A percentile compares a stretch with the other conserved stretches of the same genome.
Evolutionary conservation across 257 asterid genomes (phyloP).

Genomic region (Solanum etuberosum): DNA sequence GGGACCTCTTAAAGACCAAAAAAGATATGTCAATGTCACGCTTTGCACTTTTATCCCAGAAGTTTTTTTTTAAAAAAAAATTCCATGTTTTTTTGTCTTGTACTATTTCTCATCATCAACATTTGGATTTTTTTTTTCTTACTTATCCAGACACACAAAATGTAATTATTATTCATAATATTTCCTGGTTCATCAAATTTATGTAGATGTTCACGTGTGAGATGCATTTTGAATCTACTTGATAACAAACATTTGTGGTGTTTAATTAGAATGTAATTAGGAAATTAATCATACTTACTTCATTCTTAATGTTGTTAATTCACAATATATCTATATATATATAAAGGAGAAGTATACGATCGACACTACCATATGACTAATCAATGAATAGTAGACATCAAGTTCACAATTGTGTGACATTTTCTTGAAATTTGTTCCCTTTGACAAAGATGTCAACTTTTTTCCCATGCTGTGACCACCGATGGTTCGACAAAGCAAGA

Average conservation of each 20-base stretch:
- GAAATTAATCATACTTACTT: neutral
- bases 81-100: neutral
- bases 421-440: neutral
- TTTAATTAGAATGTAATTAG: neutral
- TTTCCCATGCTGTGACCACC: neutral
- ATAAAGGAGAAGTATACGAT: neutral
- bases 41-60: slow-evolving; percentile 23
- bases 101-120: neutral
- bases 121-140: neutral
- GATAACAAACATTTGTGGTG: neutral
- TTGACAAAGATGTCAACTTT: neutral
- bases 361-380: neutral
- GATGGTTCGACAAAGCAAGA: neutral
- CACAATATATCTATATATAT: neutral
- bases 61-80: too few species aligned
- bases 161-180: neutral
- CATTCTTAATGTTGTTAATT: neutral
- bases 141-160: neutral
- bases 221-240: neutral
- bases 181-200: neutral
- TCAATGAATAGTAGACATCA: neutral
- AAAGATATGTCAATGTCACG: slow-evolving; percentile 18
- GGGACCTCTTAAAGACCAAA: slow-evolving; percentile 1
- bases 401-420: neutral
- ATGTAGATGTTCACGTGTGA: neutral